Evolutionary conservation across 116 monocot genomes (phyloP), one percentile per base, ranked within the genome.

Genomic region (Phalaenopsis hybrid): DNA sequence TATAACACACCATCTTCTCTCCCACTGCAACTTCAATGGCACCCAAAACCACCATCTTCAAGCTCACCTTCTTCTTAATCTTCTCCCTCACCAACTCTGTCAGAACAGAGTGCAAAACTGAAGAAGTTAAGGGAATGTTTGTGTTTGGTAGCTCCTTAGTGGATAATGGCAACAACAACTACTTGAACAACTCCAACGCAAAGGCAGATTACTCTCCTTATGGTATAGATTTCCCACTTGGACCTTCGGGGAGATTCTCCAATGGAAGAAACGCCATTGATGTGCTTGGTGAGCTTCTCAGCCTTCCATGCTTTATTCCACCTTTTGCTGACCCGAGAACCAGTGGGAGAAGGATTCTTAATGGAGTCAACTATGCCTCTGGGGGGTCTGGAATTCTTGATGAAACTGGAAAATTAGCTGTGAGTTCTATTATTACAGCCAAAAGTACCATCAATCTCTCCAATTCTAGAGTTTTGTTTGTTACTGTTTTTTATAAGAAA

Each of bases 131-230:
- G 72, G 90, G 90, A 0, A 82, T 92, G 90, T 92, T 92, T 44
- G 90, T 92, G 81, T 92, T 92, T 55, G 92, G 92, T 15, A 88
- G 90, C 87, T 92, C 92, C 2, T 45, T 92, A 58, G 88, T 92
- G 6, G 92, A 92, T 83, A 92, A 90, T 55, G 92, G 92, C 49
- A 92, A 92, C 88, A 90, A 92, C 90, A 92, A 92, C 85, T 87
- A 75, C 83, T 41, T 92, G 34, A 79, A 58, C 68, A 82, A 84
- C 78, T 85, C 92, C 0, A 87, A 55, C 0, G 87, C 88, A 12
- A 86, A 81, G 80, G 90, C 90, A 4, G 82, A 90, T 80, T 92
- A 88, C 85, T 34, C 57, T 1, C 92, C 92, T 15, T 92, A 92
- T 75, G 92, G 92, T 0, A 84, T 90, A 44, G 92, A 92, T 78